These are phyloP conservation scores for Allium sativum DNA, from an alignment of 106 monocot species.

Conservation along the genomic window DNA sequence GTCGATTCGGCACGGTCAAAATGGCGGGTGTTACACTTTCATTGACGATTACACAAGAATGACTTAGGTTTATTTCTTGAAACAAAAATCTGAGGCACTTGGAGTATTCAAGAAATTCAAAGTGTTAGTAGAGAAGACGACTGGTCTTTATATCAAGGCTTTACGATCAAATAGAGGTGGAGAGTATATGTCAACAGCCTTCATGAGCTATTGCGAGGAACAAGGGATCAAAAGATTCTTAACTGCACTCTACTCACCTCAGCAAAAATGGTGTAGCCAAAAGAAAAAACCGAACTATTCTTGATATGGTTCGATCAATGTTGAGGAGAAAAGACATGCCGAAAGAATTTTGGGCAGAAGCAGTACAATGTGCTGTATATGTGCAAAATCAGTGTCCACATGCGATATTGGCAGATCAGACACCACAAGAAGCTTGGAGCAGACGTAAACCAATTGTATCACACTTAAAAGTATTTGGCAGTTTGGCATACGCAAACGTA, in stretches of 20 bases:
- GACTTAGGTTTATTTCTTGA: too few species aligned
- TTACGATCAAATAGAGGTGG: constrained; percentile 2
- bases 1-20: too few species aligned
- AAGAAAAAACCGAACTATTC: constrained; percentile 4
- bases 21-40: too few species aligned
- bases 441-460: background rate
- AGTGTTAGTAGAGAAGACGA: background rate
- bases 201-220: constrained; percentile 4
- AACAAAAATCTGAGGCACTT: too few species aligned
- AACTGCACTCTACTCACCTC: background rate
- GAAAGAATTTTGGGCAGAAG: constrained; percentile 6
- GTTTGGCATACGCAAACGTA: background rate
- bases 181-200: background rate
- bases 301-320: constrained; percentile 6
- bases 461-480: too few species aligned
- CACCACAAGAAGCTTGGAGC: constrained; percentile 2
- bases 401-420: constrained; percentile 3
- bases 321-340: constrained; percentile 5
- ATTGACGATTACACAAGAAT: too few species aligned
- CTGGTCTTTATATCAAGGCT: constrained; percentile 3
- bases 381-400: background rate
- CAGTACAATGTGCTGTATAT: background rate
- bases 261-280: background rate
- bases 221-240: constrained; percentile 5
- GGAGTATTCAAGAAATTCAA: too few species aligned